These are phyloP conservation scores for Nowakowskiella sp. DNA, from an alignment of 192 early-diverging fungal genomes.

Conservation along the genomic window DNA sequence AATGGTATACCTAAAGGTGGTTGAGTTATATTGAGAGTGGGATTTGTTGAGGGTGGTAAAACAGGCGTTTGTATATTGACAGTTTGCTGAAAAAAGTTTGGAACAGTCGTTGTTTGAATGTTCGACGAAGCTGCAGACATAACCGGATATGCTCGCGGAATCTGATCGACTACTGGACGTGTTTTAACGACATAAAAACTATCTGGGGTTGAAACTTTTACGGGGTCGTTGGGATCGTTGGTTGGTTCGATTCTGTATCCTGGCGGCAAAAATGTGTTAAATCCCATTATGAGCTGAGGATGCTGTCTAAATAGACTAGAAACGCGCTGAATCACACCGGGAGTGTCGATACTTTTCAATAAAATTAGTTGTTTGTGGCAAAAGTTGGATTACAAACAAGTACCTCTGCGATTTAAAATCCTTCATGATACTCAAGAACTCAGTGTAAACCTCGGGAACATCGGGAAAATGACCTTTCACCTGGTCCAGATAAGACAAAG, in stretches of 20 bases:
- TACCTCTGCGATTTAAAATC: constrained; percentile 96
- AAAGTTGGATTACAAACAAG: constrained; percentile 15
- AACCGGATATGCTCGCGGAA: no score
- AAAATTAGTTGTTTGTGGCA: no score
- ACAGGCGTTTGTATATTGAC: not conserved
- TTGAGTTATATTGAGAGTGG: not conserved
- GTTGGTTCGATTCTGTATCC: constrained; percentile 93
- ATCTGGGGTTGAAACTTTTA: constrained; percentile 90
- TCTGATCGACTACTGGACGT: no score
- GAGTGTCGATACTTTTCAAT: constrained; percentile 75
- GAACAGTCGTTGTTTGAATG: no score
- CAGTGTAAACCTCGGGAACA: constrained; percentile 93
- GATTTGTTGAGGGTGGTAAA: not conserved
- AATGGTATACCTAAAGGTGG: not conserved
- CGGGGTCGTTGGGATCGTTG: constrained; percentile 66
- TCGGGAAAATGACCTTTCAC: constrained; percentile 90
- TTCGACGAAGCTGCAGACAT: no score
- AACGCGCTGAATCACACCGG: constrained; percentile 94
- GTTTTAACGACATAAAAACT: no score
- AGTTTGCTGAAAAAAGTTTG: no score
- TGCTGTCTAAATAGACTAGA: constrained; percentile 90
- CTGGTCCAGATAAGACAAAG: constrained; percentile 90
- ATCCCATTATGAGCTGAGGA: constrained; percentile 85
- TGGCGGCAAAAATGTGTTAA: constrained; percentile 98
- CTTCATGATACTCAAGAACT: constrained; percentile 99